These are phyloP conservation scores for Colletotrichum tofieldiae DNA, from an alignment of 2,329 filamentous ascomycete genomes.

Conservation along the genomic window DNA sequence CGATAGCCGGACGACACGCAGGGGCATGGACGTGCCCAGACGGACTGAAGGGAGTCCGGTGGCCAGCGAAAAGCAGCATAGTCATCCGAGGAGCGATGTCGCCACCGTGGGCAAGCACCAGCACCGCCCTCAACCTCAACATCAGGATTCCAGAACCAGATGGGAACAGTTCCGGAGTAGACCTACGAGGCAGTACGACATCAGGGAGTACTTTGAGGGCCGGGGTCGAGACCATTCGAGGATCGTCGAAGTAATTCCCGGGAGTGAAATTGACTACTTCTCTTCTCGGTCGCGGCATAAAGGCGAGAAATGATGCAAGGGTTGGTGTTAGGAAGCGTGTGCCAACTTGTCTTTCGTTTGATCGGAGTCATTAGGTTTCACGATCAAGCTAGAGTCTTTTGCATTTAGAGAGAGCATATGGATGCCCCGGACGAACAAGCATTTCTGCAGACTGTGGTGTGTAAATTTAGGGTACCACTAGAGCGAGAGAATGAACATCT, in stretches of 20 bases:
- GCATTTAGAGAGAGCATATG: neutral
- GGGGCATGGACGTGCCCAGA: neutral
- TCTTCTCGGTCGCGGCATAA: neutral
- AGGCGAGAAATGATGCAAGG: neutral
- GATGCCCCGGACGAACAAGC: neutral
- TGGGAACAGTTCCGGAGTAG: slow-evolving; percentile 21
- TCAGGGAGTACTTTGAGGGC: slow-evolving; percentile 18
- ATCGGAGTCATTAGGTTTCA: neutral
- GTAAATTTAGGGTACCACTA: neutral
- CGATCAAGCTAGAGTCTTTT: no score
- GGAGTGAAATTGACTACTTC: slow-evolving; percentile 27
- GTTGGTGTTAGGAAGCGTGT: neutral
- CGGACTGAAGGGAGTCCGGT: slow-evolving; percentile 1
- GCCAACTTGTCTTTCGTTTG: neutral
- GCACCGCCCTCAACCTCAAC: neutral
- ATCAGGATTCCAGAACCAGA: slow-evolving; percentile 13
- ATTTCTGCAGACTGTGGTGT: neutral
- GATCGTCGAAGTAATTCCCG: slow-evolving; percentile 35
- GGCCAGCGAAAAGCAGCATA: neutral
- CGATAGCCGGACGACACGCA: neutral
- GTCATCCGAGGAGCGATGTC: slow-evolving; percentile 19
- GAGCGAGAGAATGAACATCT: neutral
- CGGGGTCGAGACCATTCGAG: slow-evolving; percentile 16
- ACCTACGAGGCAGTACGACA: slow-evolving; percentile 20
- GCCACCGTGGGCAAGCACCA: slow-evolving; percentile 20